phyloP scores from a whole-genome alignment of 2,329 filamentous ascomycete species.

The Colletotrichum noveboracense region DNA sequence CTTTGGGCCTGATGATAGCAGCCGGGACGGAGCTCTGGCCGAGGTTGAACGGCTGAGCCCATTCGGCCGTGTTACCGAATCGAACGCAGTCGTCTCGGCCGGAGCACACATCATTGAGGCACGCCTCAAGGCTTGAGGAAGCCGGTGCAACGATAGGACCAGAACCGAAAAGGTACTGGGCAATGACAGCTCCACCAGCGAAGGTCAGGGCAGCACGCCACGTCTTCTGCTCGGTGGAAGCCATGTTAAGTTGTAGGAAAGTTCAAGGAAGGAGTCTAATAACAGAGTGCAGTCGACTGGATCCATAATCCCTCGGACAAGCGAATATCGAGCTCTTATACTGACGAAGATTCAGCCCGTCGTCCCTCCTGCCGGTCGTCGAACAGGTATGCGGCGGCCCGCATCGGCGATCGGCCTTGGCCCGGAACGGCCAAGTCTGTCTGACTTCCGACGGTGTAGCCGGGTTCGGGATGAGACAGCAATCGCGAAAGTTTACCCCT shows the following conservation, averaged over 20 bases:
- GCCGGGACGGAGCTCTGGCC: slow-evolving; percentile 52
- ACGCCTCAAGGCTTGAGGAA: slow-evolving; percentile 38
- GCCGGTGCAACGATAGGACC: not conserved
- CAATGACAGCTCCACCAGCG: not conserved
- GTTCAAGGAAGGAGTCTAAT: not conserved
- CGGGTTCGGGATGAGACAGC: not conserved
- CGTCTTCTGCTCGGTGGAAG: not conserved
- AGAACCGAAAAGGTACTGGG: not conserved
- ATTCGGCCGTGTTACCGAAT: slow-evolving; percentile 38
- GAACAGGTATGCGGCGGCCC: not conserved
- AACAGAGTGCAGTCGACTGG: not conserved
- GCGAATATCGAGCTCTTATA: not conserved
- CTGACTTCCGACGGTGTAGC: not conserved
- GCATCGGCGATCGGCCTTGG: not conserved
- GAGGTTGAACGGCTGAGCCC: slow-evolving; percentile 60
- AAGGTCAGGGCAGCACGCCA: not conserved
- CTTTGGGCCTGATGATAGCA: slow-evolving; percentile 62
- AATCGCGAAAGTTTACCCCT: not conserved
- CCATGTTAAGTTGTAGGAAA: not conserved
- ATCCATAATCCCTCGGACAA: too few relatives aligned
- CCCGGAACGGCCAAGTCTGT: not conserved
- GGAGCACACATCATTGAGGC: slow-evolving; percentile 50
- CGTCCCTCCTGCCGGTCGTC: not conserved
- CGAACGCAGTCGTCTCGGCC: slow-evolving; percentile 48
- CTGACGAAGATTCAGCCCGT: not conserved